These are phyloP conservation scores for Phytomonas francai DNA, from an alignment of 208 protist genomes.

Conservation along the genomic window DNA sequence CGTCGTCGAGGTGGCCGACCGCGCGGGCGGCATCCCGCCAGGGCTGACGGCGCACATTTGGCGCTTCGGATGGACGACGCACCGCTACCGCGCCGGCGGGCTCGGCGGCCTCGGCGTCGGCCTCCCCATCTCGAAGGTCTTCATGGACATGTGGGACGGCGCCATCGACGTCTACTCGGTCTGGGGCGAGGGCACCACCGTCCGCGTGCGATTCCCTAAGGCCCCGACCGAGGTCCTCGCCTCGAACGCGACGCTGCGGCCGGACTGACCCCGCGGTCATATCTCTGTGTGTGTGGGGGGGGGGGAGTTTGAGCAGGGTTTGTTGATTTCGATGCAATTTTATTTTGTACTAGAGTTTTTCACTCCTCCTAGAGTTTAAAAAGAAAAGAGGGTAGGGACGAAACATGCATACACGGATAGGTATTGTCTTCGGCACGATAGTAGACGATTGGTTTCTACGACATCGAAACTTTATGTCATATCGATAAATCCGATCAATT, in stretches of 20 bases:
- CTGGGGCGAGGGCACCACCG: constrained; percentile 37
- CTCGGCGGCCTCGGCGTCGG: constrained; percentile 80
- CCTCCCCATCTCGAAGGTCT: constrained; percentile 76
- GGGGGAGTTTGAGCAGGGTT: background rate
- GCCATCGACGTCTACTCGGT: constrained; percentile 63
- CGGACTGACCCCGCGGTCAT: background rate
- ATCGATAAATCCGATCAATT: background rate
- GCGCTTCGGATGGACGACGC: constrained; percentile 86
- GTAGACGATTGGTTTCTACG: background rate
- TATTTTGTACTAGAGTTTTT: background rate
- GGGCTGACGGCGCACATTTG: constrained; percentile 49
- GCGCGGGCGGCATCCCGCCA: constrained; percentile 46
- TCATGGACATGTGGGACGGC: constrained; percentile 80
- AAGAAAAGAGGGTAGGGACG: background rate
- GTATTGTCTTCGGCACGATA: background rate
- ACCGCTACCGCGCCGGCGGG: constrained; percentile 41
- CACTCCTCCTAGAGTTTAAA: background rate
- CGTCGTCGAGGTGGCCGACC: constrained; percentile 69
- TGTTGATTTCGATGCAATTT: background rate
- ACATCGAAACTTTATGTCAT: background rate
- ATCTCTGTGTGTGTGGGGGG: no score
- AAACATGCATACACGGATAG: background rate
- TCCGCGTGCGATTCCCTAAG: constrained; percentile 78
- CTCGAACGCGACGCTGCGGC: constrained; percentile 9
- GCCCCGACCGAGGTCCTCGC: constrained; percentile 49